Base-by-base conservation (phyloP, 2,329 filamentous ascomycete genomes). In the Botrytis galanthina region DNA sequence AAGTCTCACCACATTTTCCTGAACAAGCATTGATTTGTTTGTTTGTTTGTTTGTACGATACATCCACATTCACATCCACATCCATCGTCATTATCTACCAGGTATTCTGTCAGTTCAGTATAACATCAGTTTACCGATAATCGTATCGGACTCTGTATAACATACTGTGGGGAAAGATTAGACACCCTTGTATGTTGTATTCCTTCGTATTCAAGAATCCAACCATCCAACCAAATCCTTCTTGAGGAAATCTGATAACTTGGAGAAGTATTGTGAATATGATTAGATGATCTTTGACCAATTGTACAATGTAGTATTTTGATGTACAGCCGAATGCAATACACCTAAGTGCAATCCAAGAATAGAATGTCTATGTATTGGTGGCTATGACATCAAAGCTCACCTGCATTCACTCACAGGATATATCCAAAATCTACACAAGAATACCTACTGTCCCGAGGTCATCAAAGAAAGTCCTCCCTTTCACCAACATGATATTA, bases 141-240 rank as follows among this genome's bases (percentile, higher is more conserved):
- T 51, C 48, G 48, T 29, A 46, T 64, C 51, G 51, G 1, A 29
- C 51, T 29, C 26, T 29, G 61, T 64, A 64, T 18, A 64, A 46
- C 39, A 64, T 46, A 46, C 61, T 32, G n/a, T 64, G 39, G 61
- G 39, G 61, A 64, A 64, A 46, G n/a, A 29, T 22, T 8, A 32
- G 32, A 44, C n/a, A 6, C 59, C 59, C 22, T 37, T 35, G n/a
- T 29, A 29, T 39, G 1, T 63, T 63, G 61, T 63, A 32, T 32
- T 64, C 39, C 61, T 64, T 64, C 61, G 39, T 64, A 63, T 63
- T 32, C 39, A 63, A 22, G n/a, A 7, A 61, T 61, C 59, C 32
- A 48, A 26, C 20, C 46, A 60, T 60, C 57, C 29, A 48, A 26
- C 46, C 46, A 20, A 59, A 37, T 60, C 57, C 32, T 60, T 60